phyloP scores from a whole-genome alignment of 108 stramenopile genomes.

The Cylindrotheca fusiformis region DNA sequence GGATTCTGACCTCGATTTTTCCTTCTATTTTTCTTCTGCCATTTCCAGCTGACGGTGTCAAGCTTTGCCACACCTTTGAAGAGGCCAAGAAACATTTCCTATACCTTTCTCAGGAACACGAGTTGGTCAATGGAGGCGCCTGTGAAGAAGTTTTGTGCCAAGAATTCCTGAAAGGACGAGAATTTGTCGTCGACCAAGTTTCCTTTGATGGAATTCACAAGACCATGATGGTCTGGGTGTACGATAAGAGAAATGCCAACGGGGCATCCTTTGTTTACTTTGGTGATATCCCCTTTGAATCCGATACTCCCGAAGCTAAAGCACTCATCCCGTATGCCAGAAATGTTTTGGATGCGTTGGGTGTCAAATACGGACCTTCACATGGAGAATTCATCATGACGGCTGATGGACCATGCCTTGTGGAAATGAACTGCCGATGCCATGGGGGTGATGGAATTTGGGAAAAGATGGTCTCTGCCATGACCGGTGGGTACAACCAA shows the following conservation, averaged over 20 bases:
- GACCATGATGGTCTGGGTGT: too few relatives aligned
- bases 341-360: slow-evolving; percentile 46
- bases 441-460: slow-evolving; percentile 96
- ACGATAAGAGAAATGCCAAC: too few relatives aligned
- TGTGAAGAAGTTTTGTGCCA: slow-evolving; percentile 41
- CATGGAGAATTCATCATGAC: slow-evolving; percentile 84
- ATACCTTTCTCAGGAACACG: too few relatives aligned
- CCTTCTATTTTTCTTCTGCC: too few relatives aligned
- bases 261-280: slow-evolving; percentile 83
- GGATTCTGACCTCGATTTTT: too few relatives aligned
- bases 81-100: slow-evolving; percentile 58
- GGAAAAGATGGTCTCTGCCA: slow-evolving; percentile 62
- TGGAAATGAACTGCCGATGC: slow-evolving; percentile 93
- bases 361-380: slow-evolving; percentile 44
- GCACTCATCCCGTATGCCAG: slow-evolving; percentile 55
- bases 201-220: too few relatives aligned
- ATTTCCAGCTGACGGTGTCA: slow-evolving; percentile 63
- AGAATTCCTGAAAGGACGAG: slow-evolving; percentile 52
- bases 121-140: too few relatives aligned
- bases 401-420: slow-evolving; percentile 82
- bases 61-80: slow-evolving; percentile 42
- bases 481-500: slow-evolving; percentile 79
- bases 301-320: slow-evolving; percentile 39
- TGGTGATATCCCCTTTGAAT: slow-evolving; percentile 51
- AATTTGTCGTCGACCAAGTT: too few relatives aligned